Evolutionary conservation across 768 basidiomycete genomes (phyloP).

Genomic region (Termitomyces sp.): DNA sequence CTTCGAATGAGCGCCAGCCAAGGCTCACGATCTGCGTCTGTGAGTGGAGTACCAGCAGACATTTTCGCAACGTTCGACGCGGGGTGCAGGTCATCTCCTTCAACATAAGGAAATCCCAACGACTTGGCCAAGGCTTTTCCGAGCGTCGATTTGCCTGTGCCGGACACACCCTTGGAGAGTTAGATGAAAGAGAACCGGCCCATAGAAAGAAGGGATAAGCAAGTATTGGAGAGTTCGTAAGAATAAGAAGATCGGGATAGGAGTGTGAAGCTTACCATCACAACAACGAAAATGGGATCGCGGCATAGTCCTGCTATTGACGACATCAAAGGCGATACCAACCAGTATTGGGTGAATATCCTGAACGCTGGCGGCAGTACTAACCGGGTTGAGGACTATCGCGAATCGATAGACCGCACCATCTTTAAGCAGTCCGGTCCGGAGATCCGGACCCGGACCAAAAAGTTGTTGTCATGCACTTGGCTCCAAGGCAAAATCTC

Average conservation of each 20-base stretch:
- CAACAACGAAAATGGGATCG: slow-evolving; percentile 16
- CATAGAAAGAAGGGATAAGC: not conserved
- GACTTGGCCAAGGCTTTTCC: slow-evolving; percentile 55
- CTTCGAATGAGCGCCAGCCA: slow-evolving; percentile 76
- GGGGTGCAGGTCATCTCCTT: slow-evolving; percentile 89
- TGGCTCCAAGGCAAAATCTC: not conserved
- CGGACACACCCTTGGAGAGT: slow-evolving; percentile 57
- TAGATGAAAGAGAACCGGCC: not conserved
- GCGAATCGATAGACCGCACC: not conserved
- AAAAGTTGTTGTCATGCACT: too few species aligned
- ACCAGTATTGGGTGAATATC: not conserved
- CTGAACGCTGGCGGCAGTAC: not conserved
- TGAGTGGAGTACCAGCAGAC: slow-evolving; percentile 68
- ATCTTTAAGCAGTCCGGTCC: not conserved
- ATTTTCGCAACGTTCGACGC: slow-evolving; percentile 83
- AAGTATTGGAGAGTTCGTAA: not conserved
- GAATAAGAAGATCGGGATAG: not conserved
- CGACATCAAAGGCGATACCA: not conserved
- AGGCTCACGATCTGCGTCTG: slow-evolving; percentile 77
- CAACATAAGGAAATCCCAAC: slow-evolving; percentile 72
- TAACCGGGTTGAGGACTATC: not conserved
- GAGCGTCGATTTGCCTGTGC: slow-evolving; percentile 70
- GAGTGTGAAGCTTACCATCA: slow-evolving; percentile 17
- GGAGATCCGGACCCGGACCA: not conserved
- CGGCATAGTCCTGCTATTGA: not conserved